These are phyloP conservation scores for Silene uniflora DNA, from an alignment of 148 eudicot genomes.

Conservation along the genomic window DNA sequence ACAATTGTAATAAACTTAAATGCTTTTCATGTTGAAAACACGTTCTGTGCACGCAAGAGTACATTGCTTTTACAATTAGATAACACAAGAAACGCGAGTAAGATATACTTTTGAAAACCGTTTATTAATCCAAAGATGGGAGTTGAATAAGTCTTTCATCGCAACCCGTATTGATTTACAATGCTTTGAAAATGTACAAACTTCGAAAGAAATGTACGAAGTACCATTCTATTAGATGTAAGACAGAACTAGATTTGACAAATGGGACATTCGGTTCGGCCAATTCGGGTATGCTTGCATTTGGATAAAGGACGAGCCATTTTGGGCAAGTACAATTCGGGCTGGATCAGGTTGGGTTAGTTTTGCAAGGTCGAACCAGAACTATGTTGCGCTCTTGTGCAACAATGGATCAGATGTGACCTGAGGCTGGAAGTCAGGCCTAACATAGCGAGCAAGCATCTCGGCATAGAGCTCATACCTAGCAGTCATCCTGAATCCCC, in stretches of 20 bases:
- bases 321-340: not conserved
- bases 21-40: too few relatives aligned
- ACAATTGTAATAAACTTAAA: too few relatives aligned
- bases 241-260: not conserved
- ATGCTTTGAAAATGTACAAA: slow-evolving; percentile 14
- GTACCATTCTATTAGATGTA: not conserved
- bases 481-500: slow-evolving; percentile 96
- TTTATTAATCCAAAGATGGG: too few relatives aligned
- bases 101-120: too few relatives aligned
- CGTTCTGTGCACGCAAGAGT: too few relatives aligned
- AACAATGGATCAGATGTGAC: slow-evolving; percentile 72
- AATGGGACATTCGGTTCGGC: not conserved
- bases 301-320: not conserved
- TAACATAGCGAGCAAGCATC: slow-evolving; percentile 54
- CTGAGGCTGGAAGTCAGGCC: slow-evolving; percentile 85
- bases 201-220: slow-evolving; percentile 1
- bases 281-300: not conserved
- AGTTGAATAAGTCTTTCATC: not conserved
- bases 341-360: not conserved
- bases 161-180: not conserved
- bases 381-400: slow-evolving; percentile 40
- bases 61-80: too few relatives aligned
- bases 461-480: slow-evolving; percentile 78
- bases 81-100: too few relatives aligned
- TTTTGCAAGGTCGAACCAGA: not conserved